A percentile compares a stretch with the other conserved stretches of the same genome.
These are phyloP conservation scores for Penicillium silybi DNA, from an alignment of 495 filamentous ascomycete genomes.

Conservation along the genomic window DNA sequence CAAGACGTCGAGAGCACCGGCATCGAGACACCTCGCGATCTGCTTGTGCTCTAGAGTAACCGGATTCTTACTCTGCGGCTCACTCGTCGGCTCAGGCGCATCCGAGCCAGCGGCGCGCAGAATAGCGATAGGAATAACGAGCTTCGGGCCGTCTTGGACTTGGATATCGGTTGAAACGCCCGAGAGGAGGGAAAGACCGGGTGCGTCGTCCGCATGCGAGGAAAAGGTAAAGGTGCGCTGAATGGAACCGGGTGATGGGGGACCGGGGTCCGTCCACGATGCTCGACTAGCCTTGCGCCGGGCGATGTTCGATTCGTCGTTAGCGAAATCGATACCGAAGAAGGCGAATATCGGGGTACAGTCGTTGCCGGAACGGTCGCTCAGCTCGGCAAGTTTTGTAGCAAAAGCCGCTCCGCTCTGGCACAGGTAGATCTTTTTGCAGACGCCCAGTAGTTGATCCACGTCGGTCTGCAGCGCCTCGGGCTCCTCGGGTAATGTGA, in stretches of 20 bases:
- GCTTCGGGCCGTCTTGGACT: constrained; percentile 63
- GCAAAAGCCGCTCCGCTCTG: constrained; percentile 67
- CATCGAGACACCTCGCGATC: constrained; percentile 68
- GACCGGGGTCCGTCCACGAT: constrained; percentile 33
- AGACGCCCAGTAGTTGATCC: constrained; percentile 46
- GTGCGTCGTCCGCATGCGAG: constrained; percentile 52
- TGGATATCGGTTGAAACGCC: constrained; percentile 68
- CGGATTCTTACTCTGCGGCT: constrained; percentile 36
- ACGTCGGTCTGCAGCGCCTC: constrained; percentile 49
- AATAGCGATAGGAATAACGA: constrained; percentile 71
- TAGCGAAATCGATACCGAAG: constrained; percentile 56
- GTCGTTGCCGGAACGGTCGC: constrained; percentile 56
- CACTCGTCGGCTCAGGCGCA: constrained; percentile 26
- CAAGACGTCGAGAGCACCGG: constrained; percentile 81
- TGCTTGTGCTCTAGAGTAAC: constrained; percentile 40
- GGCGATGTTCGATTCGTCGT: constrained; percentile 27
- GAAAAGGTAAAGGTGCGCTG: constrained; percentile 44
- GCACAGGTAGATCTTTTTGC: constrained; percentile 64
- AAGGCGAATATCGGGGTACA: constrained; percentile 72
- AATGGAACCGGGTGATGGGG: constrained; percentile 34
- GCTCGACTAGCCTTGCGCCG: constrained; percentile 38
- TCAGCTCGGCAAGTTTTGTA: constrained; percentile 62
- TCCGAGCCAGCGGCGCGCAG: constrained; percentile 41
- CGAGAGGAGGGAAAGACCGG: constrained; percentile 64
- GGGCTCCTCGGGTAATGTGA: constrained; percentile 41